Percentiles rank a stretch among this genome's conserved stretches.
These are phyloP conservation scores for Lasiosphaeris hirsuta DNA, from an alignment of 495 filamentous ascomycete species.

Conservation along the genomic window DNA sequence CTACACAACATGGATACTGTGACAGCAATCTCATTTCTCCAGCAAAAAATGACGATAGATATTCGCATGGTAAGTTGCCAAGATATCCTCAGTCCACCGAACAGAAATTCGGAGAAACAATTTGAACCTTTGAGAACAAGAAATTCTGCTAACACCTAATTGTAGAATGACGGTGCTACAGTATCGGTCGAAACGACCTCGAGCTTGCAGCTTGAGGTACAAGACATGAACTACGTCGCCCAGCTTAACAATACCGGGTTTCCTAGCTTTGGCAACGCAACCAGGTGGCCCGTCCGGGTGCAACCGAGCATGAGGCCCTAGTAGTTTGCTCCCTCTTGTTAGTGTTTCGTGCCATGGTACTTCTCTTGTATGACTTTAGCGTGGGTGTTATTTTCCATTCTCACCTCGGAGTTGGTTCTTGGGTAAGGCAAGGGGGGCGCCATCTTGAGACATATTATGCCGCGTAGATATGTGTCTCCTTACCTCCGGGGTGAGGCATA, in stretches of 20 bases:
- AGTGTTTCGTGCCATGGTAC: too few species aligned
- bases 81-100: neutral
- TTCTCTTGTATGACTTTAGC: too few species aligned
- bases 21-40: conserved; percentile 16
- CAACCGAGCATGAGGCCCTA: neutral
- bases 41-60: conserved; percentile 17
- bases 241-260: conserved; percentile 10
- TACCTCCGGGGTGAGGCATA: too few species aligned
- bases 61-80: conserved; percentile 18
- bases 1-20: conserved; percentile 7
- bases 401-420: too few species aligned
- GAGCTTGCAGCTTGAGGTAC: conserved; percentile 25
- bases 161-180: conserved; percentile 15
- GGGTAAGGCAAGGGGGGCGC: too few species aligned
- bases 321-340: too few species aligned
- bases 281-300: conserved; percentile 18
- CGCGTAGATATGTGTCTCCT: too few species aligned
- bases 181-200: conserved; percentile 11
- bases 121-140: neutral
- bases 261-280: conserved; percentile 19
- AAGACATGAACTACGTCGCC: conserved; percentile 17
- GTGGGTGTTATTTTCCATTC: too few species aligned
- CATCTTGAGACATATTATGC: too few species aligned
- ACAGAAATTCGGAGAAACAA: neutral
- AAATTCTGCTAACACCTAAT: neutral